These are phyloP conservation scores for Angophora floribunda DNA, from an alignment of 345 rosid species.

Conservation along the genomic window DNA sequence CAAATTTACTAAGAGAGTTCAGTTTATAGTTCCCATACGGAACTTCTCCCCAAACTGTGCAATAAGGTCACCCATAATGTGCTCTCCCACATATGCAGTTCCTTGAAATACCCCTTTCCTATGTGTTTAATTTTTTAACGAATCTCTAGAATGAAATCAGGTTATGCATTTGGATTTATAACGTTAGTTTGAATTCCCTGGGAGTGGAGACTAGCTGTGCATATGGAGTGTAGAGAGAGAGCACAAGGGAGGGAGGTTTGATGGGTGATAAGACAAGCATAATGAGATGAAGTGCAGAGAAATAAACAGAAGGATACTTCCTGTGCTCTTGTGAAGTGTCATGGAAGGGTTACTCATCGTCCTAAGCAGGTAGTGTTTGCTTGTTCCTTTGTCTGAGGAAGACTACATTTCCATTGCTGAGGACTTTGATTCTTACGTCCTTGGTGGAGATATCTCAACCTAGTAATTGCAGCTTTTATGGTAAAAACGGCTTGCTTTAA, in stretches of 20 bases:
- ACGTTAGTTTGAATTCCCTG: background rate
- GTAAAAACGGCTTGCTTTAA: background rate
- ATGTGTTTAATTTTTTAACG: background rate
- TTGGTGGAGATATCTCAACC: background rate
- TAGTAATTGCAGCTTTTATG: background rate
- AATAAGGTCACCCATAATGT: background rate
- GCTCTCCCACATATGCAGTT: background rate
- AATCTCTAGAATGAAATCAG: background rate
- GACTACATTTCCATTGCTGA: background rate
- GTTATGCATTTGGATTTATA: background rate
- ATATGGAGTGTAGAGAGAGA: background rate
- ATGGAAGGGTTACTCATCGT: background rate
- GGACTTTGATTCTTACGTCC: background rate
- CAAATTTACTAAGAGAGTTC: background rate
- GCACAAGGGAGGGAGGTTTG: background rate
- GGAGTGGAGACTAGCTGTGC: background rate
- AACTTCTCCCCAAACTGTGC: background rate
- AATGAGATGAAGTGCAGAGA: background rate
- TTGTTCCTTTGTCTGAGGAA: background rate
- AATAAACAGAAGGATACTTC: background rate
- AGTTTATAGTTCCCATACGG: background rate
- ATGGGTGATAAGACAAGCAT: background rate
- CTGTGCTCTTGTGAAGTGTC: background rate
- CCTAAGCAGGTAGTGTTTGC: background rate
- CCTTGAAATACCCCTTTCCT: background rate